Evolutionary conservation across 257 asterid species (phyloP).

Genomic region (Cynanchum wilfordii): DNA sequence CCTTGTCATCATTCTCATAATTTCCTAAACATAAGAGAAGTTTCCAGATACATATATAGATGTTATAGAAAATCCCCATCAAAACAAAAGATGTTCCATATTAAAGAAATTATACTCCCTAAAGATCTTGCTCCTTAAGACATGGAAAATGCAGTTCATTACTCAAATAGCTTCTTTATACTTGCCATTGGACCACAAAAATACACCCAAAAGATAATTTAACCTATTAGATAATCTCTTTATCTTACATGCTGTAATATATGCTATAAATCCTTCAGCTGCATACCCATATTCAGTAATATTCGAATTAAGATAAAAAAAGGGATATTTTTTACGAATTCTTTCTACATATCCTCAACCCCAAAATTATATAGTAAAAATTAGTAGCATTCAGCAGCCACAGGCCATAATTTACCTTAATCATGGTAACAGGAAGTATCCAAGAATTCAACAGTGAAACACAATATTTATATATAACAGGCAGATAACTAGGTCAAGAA

Average conservation of each 20-base stretch:
- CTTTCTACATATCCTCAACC: neutral
- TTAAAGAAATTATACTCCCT: neutral
- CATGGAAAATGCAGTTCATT: neutral
- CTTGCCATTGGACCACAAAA: neutral
- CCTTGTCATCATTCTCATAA: constrained; percentile 29
- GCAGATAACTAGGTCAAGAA: neutral
- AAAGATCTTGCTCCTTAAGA: neutral
- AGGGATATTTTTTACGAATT: neutral
- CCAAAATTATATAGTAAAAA: neutral
- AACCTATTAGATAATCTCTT: neutral
- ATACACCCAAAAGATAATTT: neutral
- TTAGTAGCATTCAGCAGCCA: neutral
- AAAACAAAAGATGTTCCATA: neutral
- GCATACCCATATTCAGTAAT: neutral
- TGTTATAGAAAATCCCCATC: neutral
- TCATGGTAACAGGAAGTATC: neutral
- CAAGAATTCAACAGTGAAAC: neutral
- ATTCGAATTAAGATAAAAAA: neutral
- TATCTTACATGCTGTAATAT: neutral
- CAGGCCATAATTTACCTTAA: neutral
- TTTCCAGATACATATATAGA: constrained; percentile 2
- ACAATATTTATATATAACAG: neutral
- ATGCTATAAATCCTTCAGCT: neutral
- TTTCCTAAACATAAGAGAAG: constrained; percentile 34
- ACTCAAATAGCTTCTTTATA: neutral